phyloP scores from a whole-genome alignment of 202 grass and related monocot genomes.

The Eragrostis tef region DNA sequence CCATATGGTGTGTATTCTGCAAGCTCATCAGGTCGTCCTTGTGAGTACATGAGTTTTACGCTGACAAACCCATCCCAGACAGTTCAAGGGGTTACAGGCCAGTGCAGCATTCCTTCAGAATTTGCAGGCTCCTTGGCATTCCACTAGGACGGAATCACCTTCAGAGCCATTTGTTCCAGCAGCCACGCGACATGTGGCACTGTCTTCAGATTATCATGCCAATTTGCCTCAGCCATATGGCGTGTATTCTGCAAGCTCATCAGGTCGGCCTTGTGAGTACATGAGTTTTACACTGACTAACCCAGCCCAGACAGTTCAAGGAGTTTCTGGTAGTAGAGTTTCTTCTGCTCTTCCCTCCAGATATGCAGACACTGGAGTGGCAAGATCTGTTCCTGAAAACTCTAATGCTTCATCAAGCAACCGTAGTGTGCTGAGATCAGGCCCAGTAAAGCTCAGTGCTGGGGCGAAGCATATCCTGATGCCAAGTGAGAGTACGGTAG shows the following conservation, averaged over 20 bases:
- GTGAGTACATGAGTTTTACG: slow-evolving; percentile 13
- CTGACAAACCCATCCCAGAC: slow-evolving; percentile 27
- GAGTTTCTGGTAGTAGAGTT: slow-evolving; percentile 25
- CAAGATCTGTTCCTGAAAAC: slow-evolving; percentile 40
- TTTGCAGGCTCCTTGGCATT: slow-evolving; percentile 16
- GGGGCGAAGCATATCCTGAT: slow-evolving; percentile 69
- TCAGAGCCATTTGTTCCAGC: slow-evolving; percentile 39
- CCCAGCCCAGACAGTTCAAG: slow-evolving; percentile 34
- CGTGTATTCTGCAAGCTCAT: slow-evolving; percentile 41
- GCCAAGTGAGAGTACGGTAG: slow-evolving; percentile 49
- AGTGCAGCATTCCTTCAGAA: slow-evolving; percentile 43
- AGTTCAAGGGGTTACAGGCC: too few species aligned
- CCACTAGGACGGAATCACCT: slow-evolving; percentile 1
- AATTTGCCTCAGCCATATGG: slow-evolving; percentile 44
- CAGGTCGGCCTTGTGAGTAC: slow-evolving; percentile 18
- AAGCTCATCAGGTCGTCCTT: slow-evolving; percentile 27
- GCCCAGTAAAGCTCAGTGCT: slow-evolving; percentile 61
- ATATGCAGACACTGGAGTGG: slow-evolving; percentile 28
- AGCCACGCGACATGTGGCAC: slow-evolving; percentile 3
- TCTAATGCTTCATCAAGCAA: slow-evolving; percentile 36
- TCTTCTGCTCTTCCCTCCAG: slow-evolving; percentile 27
- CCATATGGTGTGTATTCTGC: slow-evolving; percentile 44
- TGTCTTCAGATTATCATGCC: slow-evolving; percentile 35
- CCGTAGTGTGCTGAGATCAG: slow-evolving; percentile 43
- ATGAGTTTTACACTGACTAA: slow-evolving; percentile 11